These are phyloP conservation scores for Phytopythium litorale DNA, from an alignment of 352 stramenopile species.

Conservation along the genomic window DNA sequence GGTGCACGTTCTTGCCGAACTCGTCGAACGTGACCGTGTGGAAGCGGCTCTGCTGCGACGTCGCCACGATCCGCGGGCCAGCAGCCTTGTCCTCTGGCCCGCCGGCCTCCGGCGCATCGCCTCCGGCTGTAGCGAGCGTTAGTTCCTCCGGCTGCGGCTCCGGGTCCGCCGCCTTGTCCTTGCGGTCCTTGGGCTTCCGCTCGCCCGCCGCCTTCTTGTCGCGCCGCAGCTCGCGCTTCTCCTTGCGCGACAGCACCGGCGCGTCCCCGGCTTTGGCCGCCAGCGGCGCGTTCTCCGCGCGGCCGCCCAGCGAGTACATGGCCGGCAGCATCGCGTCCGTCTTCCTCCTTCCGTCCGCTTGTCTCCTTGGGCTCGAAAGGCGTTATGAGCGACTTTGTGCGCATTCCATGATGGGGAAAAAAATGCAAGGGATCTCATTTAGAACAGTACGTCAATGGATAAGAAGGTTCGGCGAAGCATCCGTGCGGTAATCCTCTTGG, in stretches of 20 bases:
- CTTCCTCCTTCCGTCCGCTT: background rate
- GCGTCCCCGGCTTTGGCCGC: conserved; percentile 10
- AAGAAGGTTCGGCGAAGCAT: conserved; percentile 10
- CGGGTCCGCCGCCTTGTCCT: background rate
- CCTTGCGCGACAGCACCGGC: conserved; percentile 37
- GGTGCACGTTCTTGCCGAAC: conserved; percentile 52
- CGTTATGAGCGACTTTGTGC: background rate
- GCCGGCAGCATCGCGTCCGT: conserved; percentile 24
- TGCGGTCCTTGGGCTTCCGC: conserved; percentile 5
- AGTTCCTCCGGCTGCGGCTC: background rate
- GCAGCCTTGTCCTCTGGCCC: background rate
- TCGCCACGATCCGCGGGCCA: conserved; percentile 21
- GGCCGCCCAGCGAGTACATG: conserved; percentile 29
- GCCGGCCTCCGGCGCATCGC: background rate
- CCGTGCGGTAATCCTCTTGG: background rate
- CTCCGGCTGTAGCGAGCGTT: background rate
- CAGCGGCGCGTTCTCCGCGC: conserved; percentile 25
- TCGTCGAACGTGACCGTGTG: conserved; percentile 60
- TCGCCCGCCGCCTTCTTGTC: conserved; percentile 13
- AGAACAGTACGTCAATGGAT: background rate
- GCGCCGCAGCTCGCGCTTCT: conserved; percentile 36
- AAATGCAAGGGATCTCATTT: background rate
- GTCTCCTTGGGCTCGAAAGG: background rate
- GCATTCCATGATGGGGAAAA: too few relatives aligned
- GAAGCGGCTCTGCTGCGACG: conserved; percentile 57